Percentiles rank a stretch among this genome's conserved stretches.
phyloP scores from a whole-genome alignment of 1,284 basidiomycete species.

The Apiotrichum laibachii region DNA sequence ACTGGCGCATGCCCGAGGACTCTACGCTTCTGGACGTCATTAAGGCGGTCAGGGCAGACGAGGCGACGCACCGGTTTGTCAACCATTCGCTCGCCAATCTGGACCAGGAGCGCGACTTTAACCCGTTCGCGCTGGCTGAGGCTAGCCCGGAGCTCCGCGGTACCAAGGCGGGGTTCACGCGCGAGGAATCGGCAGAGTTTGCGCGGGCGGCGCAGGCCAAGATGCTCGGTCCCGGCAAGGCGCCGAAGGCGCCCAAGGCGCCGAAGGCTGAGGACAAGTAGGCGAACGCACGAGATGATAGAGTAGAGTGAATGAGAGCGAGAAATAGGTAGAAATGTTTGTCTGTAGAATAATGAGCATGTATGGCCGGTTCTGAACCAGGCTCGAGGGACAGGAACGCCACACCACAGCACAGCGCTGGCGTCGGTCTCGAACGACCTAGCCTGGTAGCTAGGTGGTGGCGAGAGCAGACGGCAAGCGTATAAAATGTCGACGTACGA shows the following conservation, averaged over 20 bases:
- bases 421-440: too few relatives aligned
- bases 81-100: conserved; percentile 90
- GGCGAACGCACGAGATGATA: too few relatives aligned
- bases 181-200: conserved; percentile 64
- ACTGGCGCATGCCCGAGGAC: conserved; percentile 75
- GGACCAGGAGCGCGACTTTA: conserved; percentile 70
- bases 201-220: conserved; percentile 47
- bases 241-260: too few relatives aligned
- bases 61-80: conserved; percentile 86
- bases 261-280: background rate
- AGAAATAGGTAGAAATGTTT: too few relatives aligned
- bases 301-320: too few relatives aligned
- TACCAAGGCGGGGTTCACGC: conserved; percentile 67
- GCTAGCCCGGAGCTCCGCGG: conserved; percentile 80
- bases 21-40: conserved; percentile 83
- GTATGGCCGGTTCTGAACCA: too few relatives aligned
- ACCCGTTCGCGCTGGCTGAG: conserved; percentile 87
- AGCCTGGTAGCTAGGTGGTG: too few relatives aligned
- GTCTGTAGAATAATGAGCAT: too few relatives aligned
- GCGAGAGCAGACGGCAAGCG: too few relatives aligned
- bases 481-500: too few relatives aligned
- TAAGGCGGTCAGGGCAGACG: conserved; percentile 87
- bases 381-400: too few relatives aligned
- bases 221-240: conserved; percentile 16
- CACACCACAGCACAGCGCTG: too few relatives aligned